Evolutionary conservation across 768 basidiomycete species (phyloP), one percentile per base, ranked within the genome.

Genomic region (Hemileccinum impolitum): DNA sequence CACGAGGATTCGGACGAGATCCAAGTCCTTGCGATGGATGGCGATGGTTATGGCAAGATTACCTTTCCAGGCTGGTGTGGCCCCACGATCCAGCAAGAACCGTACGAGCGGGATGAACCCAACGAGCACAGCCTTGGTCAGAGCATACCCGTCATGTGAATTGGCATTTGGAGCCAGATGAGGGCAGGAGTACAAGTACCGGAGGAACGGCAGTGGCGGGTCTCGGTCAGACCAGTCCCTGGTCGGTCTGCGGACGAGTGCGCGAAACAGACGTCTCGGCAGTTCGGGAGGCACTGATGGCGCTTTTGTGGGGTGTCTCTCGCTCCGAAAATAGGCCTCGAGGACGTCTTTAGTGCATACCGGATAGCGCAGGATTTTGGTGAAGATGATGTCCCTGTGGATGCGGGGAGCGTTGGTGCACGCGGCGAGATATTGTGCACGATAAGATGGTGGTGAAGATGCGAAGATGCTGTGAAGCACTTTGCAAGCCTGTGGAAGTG

Each of bases 131-230:
- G 94, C 91, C 55, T 80, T 83, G 14, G 82, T 82, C 35, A 96
- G 80, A 0, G 87, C 84, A 60, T 94, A 96, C 1, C 94, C 94
- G 3, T 79, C 74, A 64, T 89, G 75, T 8, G 87, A 79, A 64
- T 94, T 81, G 12, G 76, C 61, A 26, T 83, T 70, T 1, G 82
- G 77, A 1, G 58, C 57, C 15, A 76, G 61, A 8, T 60, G 67
- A 6, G 77, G 69, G 36, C 61, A 58, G 19, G 61, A 51, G 57
- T 77, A 82, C 15, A 90, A 70, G 56, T 78, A 78, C 36, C 71
- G 76, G 4, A 91, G 75, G 45, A 86, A 78, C 0, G 85, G 84
- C 6, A 90, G 58, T 1, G 85, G 86, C 2, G 77, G 64, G 52
- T 85, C 80, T 18, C 65, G 55, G 4, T 72, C 71, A 3, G 67